Evolutionary conservation across 768 basidiomycete genomes (phyloP).

Genomic region (Xerocomellus chrysenteron): DNA sequence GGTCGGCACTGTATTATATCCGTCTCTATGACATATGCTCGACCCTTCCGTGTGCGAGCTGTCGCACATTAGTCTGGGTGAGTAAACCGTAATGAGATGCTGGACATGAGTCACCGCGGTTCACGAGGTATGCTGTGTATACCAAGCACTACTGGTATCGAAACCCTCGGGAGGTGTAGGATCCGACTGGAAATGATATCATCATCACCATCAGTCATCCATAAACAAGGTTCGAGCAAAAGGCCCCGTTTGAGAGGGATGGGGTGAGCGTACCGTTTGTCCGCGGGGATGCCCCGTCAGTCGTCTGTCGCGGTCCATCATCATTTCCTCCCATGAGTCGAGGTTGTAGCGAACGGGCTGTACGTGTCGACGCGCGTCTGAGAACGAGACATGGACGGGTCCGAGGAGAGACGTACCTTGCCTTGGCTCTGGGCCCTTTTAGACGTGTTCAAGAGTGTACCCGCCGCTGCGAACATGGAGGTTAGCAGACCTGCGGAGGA

Average conservation of each 20-base stretch:
- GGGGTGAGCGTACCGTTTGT: constrained; percentile 63
- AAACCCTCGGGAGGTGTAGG: constrained; percentile 68
- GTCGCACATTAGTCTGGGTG: no score
- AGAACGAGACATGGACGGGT: not conserved
- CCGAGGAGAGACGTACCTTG: constrained; percentile 56
- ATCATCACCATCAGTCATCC: not conserved
- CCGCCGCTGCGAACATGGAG: constrained; percentile 86
- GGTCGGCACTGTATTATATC: not conserved
- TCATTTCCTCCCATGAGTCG: constrained; percentile 92
- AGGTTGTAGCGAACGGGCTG: constrained; percentile 83
- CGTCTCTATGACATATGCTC: no score
- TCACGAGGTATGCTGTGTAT: constrained; percentile 53
- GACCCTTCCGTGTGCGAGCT: no score
- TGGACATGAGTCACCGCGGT: constrained; percentile 25
- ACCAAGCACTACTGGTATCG: constrained; percentile 73
- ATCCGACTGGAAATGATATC: constrained; percentile 48
- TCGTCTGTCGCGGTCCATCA: constrained; percentile 90
- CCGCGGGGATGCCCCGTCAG: constrained; percentile 86
- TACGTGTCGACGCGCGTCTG: not conserved
- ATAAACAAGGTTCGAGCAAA: not conserved
- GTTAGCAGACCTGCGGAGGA: constrained; percentile 69
- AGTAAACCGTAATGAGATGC: not conserved
- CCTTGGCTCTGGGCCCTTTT: constrained; percentile 84
- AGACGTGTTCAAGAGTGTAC: constrained; percentile 80
- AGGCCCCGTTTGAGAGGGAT: not conserved